Conservation (phyloP, 2,329 filamentous ascomycete species). For the Truncatella angustata region DNA sequence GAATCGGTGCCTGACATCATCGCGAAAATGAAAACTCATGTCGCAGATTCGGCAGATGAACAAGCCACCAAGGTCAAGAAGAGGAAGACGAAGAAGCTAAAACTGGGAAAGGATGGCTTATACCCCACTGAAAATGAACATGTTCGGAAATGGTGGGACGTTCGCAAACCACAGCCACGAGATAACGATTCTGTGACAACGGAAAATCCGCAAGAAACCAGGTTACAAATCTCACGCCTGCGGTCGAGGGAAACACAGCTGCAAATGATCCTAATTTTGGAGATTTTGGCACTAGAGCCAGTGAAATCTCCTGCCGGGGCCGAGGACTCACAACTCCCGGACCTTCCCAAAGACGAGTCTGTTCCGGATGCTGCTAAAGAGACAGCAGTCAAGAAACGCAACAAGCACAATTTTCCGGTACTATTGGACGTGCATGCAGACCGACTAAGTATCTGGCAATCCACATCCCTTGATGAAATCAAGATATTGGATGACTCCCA, state of each 20-base stretch:
- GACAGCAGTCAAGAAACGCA: slow-evolving; percentile 50
- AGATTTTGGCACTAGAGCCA: slow-evolving; percentile 70
- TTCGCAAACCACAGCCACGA: slow-evolving; percentile 48
- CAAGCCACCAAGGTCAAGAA: slow-evolving; percentile 47
- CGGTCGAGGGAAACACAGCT: slow-evolving; percentile 76
- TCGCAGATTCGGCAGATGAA: slow-evolving; percentile 56
- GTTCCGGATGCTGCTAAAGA: slow-evolving; percentile 32
- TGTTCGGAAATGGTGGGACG: slow-evolving; percentile 69
- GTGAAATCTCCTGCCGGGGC: slow-evolving; percentile 38
- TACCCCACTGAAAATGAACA: slow-evolving; percentile 65
- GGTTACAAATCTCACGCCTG: slow-evolving; percentile 62
- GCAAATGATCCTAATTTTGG: slow-evolving; percentile 76
- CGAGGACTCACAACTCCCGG: slow-evolving; percentile 46
- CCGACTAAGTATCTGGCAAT: slow-evolving; percentile 81
- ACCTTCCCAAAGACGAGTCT: slow-evolving; percentile 36
- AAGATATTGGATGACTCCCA: slow-evolving; percentile 50
- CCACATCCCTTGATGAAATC: slow-evolving; percentile 62
- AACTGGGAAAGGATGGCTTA: slow-evolving; percentile 65
- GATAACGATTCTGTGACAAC: slow-evolving; percentile 40
- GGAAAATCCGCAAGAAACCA: slow-evolving; percentile 49
- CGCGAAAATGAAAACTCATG: slow-evolving; percentile 50
- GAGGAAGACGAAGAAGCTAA: slow-evolving; percentile 61
- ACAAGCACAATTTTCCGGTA: slow-evolving; percentile 61
- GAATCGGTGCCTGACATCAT: slow-evolving; percentile 66
- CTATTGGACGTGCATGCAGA: slow-evolving; percentile 74